Base-by-base conservation (phyloP, 2,329 filamentous ascomycete species). In the Neopestalotiopsis clavispora region DNA sequence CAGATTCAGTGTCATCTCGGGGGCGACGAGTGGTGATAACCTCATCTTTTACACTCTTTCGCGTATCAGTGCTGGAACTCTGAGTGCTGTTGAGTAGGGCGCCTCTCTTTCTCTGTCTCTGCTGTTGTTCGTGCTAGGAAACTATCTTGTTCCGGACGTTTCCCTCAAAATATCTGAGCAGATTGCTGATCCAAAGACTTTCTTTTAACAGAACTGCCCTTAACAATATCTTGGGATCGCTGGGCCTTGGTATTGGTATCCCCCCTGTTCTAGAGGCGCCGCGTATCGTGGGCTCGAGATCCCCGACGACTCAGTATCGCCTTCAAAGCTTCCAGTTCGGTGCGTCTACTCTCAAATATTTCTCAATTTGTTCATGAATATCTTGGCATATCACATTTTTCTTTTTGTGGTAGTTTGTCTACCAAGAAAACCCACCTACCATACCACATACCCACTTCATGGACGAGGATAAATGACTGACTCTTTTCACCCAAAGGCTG, bases 321-420 rank as follows among this genome's bases (percentile, higher is more conserved):
- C 23, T 62, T 10, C 30, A 40, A 28, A 62, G 30, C 34, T 62
- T 62, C 17, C 59, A 62, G 34, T 62, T 62, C 9, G 59, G 59
- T 42, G n/a, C 23, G 45, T 52, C 5, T 20, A 17, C n/a, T 20
- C 45, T 4, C n/a, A 12, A 4, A 23, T 52, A 17, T n/a, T 20
- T 52, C 1, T 23, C 45, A n/a, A n/a, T n/a, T n/a, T 52, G n/a
- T 52, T 23, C 45, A 52, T 23, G 17, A 4, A 23, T 4, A n/a
- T 10, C 2, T 38, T 38, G 10, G 10, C 4, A 38, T 38, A 38
- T 38, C 34, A 10, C 4, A 38, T 5, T 1, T 38, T 6, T 38
- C 34, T 38, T 38, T 6, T 2, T 38, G 6, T 38, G 34, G 34
- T 1, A 10, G 1, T 38, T 1, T 7, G 6, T 38, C 4, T 10